These are phyloP conservation scores for Linum usitatissimum DNA, from an alignment of 345 rosid species.

Conservation along the genomic window DNA sequence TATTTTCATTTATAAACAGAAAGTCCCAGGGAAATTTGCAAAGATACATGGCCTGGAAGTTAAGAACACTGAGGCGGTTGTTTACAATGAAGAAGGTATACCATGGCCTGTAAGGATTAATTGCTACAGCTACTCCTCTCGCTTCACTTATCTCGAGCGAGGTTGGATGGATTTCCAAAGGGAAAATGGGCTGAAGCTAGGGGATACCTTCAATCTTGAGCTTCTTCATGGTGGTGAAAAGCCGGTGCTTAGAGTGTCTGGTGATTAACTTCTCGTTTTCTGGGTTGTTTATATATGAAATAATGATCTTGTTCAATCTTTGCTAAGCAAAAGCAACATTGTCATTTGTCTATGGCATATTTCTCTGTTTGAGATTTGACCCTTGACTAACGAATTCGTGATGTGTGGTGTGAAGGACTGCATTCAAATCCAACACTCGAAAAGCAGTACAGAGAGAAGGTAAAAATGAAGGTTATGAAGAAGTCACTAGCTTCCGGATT, in stretches of 20 bases:
- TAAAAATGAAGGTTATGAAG: neutral
- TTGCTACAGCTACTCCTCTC: neutral
- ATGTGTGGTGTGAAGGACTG: neutral
- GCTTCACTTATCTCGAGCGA: neutral
- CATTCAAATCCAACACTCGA: slow-evolving; percentile 1
- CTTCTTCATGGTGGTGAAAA: slow-evolving; percentile 2
- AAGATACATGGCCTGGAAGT: neutral
- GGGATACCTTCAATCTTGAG: slow-evolving; percentile 9
- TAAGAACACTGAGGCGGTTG: neutral
- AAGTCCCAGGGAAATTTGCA: slow-evolving; percentile 6
- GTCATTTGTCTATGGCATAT: neutral
- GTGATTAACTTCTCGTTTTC: too few species aligned
- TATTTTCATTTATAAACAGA: neutral
- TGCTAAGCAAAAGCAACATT: too few species aligned
- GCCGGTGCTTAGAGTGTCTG: slow-evolving; percentile 2
- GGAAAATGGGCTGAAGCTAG: slow-evolving; percentile 5
- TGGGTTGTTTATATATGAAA: too few species aligned
- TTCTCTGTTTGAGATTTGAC: neutral
- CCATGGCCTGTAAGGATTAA: slow-evolving; percentile 10
- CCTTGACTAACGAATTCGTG: neutral
- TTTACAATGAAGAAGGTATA: slow-evolving; percentile 9
- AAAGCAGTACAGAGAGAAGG: neutral
- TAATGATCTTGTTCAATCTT: too few species aligned
- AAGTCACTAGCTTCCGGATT: neutral
- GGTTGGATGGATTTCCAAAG: slow-evolving; percentile 2